Evolutionary conservation across 2,329 filamentous ascomycete species (phyloP), one percentile per base, ranked within the genome.

Genomic region (Fusarium tanahbumbuense): DNA sequence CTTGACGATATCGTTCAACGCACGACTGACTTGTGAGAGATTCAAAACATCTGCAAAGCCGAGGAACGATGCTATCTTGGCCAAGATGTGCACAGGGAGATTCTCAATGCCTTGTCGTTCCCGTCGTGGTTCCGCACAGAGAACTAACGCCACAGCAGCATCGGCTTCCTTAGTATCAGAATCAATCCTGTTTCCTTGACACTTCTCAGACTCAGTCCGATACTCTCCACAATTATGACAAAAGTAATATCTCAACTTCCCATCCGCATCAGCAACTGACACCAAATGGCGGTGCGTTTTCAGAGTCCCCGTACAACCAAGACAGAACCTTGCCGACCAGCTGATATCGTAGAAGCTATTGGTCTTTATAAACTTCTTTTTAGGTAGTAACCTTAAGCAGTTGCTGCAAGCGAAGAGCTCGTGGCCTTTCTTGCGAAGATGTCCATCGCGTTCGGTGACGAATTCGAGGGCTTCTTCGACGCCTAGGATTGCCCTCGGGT

Each of bases 201-300:
- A 74, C 16, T 23, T 71, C 10, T 37, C 49, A 18, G 71, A 72
- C n/a, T 32, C 34, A 9, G 67, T 74, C 16, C 44, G 42, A 52
- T 53, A 65, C 13, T 50, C 32, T 11, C 69, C 58, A 28, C 71
- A 73, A 32, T 71, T 72, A 44, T 69, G 67, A n/a, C 72, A 74
- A 32, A 69, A 64, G 42, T 72, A 73, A 20, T 74, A 74, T 12
- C 6, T 30, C n/a, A 74, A 9, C 23, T 30, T 67, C 1, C 23
- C 12, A 8, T 20, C 32, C 32, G 64, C 60, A 18, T 64, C 58
- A 5, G 44, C 34, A 8, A 60, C 32, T 12, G 53, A 16, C 20
- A 27, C 15, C 37, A 68, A 37, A 44, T 74, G 71, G 1, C 27
- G 37, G 1, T 44, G 50, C 2, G 41, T 8, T 18, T 45, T 60